Percentiles rank a stretch among this genome's conserved stretches.
Conservation (phyloP, 2,329 filamentous ascomycete species). For the Albophoma yamanashiensis region DNA sequence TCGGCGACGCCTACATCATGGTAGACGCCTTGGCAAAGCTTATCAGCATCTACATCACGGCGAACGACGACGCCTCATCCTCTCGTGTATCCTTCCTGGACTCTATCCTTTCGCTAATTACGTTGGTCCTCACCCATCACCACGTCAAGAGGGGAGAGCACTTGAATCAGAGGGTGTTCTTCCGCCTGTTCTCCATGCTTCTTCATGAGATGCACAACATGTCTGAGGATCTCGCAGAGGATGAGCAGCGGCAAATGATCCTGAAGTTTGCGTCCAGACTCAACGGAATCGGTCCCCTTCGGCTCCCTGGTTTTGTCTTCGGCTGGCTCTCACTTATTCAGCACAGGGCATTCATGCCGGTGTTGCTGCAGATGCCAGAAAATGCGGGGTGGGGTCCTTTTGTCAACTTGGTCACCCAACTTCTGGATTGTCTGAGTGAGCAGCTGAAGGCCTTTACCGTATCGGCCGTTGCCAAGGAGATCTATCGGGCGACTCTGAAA, state of each 20-base stretch:
- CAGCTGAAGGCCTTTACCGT: constrained; percentile 66
- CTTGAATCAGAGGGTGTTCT: constrained; percentile 85
- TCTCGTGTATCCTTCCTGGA: constrained; percentile 65
- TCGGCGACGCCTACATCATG: constrained; percentile 45
- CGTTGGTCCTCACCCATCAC: constrained; percentile 77
- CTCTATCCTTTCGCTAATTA: constrained; percentile 64
- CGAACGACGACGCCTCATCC: constrained; percentile 53
- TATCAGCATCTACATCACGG: constrained; percentile 63
- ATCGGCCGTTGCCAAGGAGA: constrained; percentile 61
- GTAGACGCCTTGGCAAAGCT: constrained; percentile 78
- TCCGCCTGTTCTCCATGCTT: constrained; percentile 75
- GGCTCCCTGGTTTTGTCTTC: constrained; percentile 75
- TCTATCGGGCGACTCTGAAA: constrained; percentile 76
- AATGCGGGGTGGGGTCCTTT: constrained; percentile 67
- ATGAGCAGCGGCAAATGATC: constrained; percentile 59
- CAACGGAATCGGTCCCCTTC: constrained; percentile 61
- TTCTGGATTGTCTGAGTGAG: constrained; percentile 66
- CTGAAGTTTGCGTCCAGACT: constrained; percentile 63
- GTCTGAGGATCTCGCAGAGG: constrained; percentile 45
- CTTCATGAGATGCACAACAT: constrained; percentile 61
- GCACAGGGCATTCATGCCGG: constrained; percentile 76
- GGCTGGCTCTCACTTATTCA: constrained; percentile 75
- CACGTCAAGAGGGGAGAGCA: constrained; percentile 68
- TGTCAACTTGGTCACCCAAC: constrained; percentile 59
- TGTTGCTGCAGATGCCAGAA: constrained; percentile 57